Percentiles rank a stretch among this genome's conserved stretches.
Conservation (phyloP, 2,329 filamentous ascomycete species). For the Myriosclerotinia scirpicola region DNA sequence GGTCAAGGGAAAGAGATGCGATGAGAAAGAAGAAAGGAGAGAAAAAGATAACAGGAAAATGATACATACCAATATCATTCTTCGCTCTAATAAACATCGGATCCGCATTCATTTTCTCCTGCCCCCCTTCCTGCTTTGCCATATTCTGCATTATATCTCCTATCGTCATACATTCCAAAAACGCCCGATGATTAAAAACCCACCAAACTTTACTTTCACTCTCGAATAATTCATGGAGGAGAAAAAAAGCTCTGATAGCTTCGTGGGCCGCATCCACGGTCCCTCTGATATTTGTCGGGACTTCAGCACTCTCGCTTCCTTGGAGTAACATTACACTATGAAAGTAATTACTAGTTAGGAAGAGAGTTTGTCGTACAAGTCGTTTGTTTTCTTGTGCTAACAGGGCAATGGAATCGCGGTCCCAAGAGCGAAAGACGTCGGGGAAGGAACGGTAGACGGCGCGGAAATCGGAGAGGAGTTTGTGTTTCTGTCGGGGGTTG, state of each 20-base stretch:
- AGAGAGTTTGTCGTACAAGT: constrained; percentile 71
- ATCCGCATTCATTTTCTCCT: constrained; percentile 51
- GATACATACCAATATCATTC: constrained; percentile 58
- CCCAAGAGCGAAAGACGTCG: constrained; percentile 66
- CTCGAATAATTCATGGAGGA: constrained; percentile 67
- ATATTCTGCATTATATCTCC: constrained; percentile 58
- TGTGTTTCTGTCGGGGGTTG: constrained; percentile 66
- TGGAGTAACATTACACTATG: constrained; percentile 81
- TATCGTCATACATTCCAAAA: constrained; percentile 72
- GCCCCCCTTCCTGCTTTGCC: constrained; percentile 47
- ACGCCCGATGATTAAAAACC: constrained; percentile 80
- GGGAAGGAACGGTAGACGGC: constrained; percentile 73
- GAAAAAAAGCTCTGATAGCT: constrained; percentile 72
- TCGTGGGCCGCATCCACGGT: constrained; percentile 75
- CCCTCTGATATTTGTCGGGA: constrained; percentile 64
- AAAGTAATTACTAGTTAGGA: constrained; percentile 78
- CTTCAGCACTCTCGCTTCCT: constrained; percentile 63
- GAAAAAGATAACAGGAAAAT: not conserved
- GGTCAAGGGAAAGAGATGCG: not conserved
- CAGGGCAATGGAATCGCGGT: constrained; percentile 59
- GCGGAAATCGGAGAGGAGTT: constrained; percentile 68
- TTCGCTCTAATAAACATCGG: constrained; percentile 60
- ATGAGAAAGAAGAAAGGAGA: not conserved
- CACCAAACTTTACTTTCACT: constrained; percentile 77
- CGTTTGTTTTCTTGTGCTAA: constrained; percentile 59